A percentile compares a stretch with the other conserved stretches of the same genome.
These are phyloP conservation scores for Capsella bursapastoris DNA, from an alignment of 345 rosid species.

Conservation along the genomic window DNA sequence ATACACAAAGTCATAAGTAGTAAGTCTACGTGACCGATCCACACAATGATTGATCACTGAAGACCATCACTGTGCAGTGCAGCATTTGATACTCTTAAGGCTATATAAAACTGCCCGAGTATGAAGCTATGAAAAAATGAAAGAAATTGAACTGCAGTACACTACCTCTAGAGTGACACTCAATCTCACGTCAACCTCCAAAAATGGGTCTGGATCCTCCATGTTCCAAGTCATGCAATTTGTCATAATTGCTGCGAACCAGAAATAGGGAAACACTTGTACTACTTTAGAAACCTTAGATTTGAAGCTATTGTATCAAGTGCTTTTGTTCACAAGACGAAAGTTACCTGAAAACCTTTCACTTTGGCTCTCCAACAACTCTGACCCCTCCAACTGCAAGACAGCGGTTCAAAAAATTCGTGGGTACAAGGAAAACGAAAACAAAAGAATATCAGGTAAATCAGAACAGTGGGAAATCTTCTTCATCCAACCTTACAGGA, in stretches of 20 bases:
- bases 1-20: slow-evolving; percentile 12
- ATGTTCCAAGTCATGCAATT: slow-evolving; percentile 77
- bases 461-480: background rate
- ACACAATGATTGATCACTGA: slow-evolving; percentile 1
- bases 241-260: slow-evolving; percentile 66
- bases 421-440: background rate
- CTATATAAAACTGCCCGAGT: background rate
- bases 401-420: slow-evolving; percentile 5
- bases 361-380: slow-evolving; percentile 71
- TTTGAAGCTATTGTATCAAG: background rate
- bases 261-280: slow-evolving; percentile 16
- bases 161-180: slow-evolving; percentile 73
- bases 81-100: slow-evolving; percentile 12
- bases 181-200: slow-evolving; percentile 77
- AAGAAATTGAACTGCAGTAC: background rate
- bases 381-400: slow-evolving; percentile 77
- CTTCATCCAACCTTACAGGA: slow-evolving; percentile 68
- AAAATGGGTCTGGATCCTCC: slow-evolving; percentile 57
- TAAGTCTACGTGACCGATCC: background rate
- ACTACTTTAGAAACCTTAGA: slow-evolving; percentile 21
- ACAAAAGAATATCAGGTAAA: background rate
- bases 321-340: slow-evolving; percentile 4
- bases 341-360: slow-evolving; percentile 67
- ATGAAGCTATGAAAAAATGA: background rate
- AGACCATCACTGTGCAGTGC: slow-evolving; percentile 1